Evolutionary conservation across 768 basidiomycete species (phyloP), one percentile per base, ranked within the genome.

Genomic region (Boletus subparvulus): DNA sequence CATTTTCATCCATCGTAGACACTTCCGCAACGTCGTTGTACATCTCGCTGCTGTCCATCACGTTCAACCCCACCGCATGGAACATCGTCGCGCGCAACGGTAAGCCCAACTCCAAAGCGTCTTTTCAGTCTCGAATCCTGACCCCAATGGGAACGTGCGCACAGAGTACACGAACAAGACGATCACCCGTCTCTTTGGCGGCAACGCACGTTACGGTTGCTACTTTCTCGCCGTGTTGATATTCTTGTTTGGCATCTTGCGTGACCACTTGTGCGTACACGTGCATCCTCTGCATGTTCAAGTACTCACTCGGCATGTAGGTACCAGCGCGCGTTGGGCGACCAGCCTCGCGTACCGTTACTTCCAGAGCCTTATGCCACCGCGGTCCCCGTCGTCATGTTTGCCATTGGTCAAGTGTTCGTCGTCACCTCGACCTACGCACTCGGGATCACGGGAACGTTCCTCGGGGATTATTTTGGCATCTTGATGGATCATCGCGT

Each of bases 11-110:
- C 46, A 35, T 72, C 43, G 58, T 96, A 3, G 86, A 96, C 74
- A 66, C 80, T 30, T 82, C 77, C 32, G 81, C 92, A 64, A 67
- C 74, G 7, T 90, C 90, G 21, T 69, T 98, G 40, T 80, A 80
- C 65, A 50, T 90, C 17, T 83, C 84, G 0, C 59, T 94, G n/a
- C 73, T 81, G 5, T 72, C 88, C 56, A 91, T 96, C 47, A 67
- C 84, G 2, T 98, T 98, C 78, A 98, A 98, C 65, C 96, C 96
- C 0, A 85, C 86, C 1, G 94, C 88, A 56, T 99, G 96, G 96
- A 99, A 99, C 73, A 85, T 94, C 59, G 85, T 95, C 30, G 96
- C 96, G 26, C 87, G 86, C 54, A 93, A 95, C 75, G 94, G 94
- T 94, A 60, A 47, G 84, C 75, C 19, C 10, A 21, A 35, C 46